Percentiles rank a stretch among this genome's conserved stretches.
Conservation (phyloP, 2,329 filamentous ascomycete genomes). For the Fonsecaea pugnacius region DNA sequence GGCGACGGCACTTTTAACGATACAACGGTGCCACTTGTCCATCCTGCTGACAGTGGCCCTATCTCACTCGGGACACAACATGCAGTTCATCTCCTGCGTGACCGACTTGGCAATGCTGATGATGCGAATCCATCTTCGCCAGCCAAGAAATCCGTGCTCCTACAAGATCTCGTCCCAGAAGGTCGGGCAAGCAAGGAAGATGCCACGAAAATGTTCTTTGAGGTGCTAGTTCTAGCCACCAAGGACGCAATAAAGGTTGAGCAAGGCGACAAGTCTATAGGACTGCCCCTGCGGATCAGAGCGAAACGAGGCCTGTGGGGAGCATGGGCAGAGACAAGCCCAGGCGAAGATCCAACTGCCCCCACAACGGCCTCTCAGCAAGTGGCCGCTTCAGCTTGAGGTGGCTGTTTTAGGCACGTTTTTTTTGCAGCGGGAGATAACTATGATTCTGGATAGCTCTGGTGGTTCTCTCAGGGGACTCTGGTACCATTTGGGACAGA, state of each 20-base stretch:
- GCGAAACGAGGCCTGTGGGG: conserved; percentile 98
- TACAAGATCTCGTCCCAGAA: conserved; percentile 90
- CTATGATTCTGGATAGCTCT: not conserved
- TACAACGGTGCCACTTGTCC: conserved; percentile 73
- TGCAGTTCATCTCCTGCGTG: conserved; percentile 90
- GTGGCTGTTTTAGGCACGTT: not conserved
- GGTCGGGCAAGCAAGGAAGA: conserved; percentile 79
- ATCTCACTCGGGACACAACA: conserved; percentile 92
- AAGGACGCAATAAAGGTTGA: conserved; percentile 99
- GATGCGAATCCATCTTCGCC: conserved; percentile 72
- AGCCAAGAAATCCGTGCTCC: conserved; percentile 76
- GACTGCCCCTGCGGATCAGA: conserved; percentile 78
- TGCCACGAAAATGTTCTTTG: conserved; percentile 99
- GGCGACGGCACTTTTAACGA: conserved; percentile 73
- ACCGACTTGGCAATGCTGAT: conserved; percentile 76
- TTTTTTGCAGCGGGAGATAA: not conserved
- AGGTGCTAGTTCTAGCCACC: conserved; percentile 90
- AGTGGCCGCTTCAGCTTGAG: conserved; percentile 17
- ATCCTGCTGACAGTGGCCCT: conserved; percentile 81
- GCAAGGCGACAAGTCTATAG: conserved; percentile 73
- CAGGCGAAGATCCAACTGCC: conserved; percentile 31
- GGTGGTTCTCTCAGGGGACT: not conserved
- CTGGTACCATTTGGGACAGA: not conserved
- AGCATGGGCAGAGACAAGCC: conserved; percentile 78
- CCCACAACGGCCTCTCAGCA: conserved; percentile 27